Evolutionary conservation across 768 basidiomycete species (phyloP), one percentile per base, ranked within the genome.

Genomic region (Leucosporidium scottii): DNA sequence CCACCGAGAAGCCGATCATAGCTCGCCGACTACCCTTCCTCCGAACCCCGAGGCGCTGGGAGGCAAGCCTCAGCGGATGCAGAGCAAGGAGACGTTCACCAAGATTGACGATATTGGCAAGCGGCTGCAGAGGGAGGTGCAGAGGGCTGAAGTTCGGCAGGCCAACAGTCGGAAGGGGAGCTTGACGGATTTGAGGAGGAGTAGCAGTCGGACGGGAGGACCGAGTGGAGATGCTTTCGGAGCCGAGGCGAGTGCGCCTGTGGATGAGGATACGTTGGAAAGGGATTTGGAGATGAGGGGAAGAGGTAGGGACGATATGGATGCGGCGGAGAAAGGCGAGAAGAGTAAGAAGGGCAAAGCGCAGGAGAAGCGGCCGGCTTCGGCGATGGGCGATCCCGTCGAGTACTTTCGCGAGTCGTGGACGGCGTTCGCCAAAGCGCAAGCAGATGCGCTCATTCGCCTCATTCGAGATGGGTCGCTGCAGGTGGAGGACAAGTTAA

Each of bases 381-480:
- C 39, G 39, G 10, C 39, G 39, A 44, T 8, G 39, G 39, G 15
- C 1, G 53, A 39, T 2, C 58, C 60, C 25, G 36, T 72, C 47
- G 30, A 28, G n/a, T 44, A 59, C 17, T 68, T 72, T 27, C 60
- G 62, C 18, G 50, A 57, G 44, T 65, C 71, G 15, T 98, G 94
- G 94, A 93, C 96, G 80, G 94, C 92, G 80, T 97, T 97, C 82
- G 86, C 92, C 57, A 92, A 96, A 73, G 94, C 97, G 79, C 97
- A 98, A 87, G 96, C 97, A 84, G 90, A 91, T 49, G 93, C 94
- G 68, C 91, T 91, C 78, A 87, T 90, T 79, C 87, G 59, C 21
- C 36, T 72, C 6, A 72, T 72, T 65, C 69, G 69, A 55, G 71
- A 72, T 54, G 71, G 68, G 2, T 55, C 67, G 30, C 49, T 72